A percentile compares a stretch with the other conserved stretches of the same genome.
Evolutionary conservation across 2,329 filamentous ascomycete species (phyloP).

Genomic region (Fusarium luffae): DNA sequence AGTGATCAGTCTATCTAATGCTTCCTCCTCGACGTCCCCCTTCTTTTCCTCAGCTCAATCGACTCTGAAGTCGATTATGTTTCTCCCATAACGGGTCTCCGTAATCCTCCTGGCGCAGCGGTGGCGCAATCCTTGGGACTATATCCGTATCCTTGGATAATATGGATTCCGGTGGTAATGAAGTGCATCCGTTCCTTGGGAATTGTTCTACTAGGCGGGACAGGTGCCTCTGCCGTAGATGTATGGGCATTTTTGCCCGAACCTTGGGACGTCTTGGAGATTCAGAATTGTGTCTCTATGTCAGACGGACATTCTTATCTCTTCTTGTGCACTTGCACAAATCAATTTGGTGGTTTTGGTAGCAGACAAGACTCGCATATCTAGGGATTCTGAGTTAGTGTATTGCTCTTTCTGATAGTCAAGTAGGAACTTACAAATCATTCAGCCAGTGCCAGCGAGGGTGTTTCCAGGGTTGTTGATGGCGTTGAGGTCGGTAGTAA

Average conservation of each 20-base stretch:
- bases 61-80: constrained; percentile 28
- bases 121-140: constrained; percentile 33
- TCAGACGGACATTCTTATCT: constrained; percentile 38
- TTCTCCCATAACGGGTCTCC: constrained; percentile 23
- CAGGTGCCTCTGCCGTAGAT: constrained; percentile 34
- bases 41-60: constrained; percentile 12
- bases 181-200: constrained; percentile 29
- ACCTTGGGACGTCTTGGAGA: constrained; percentile 36
- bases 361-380: constrained; percentile 42
- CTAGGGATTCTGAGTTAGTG: constrained; percentile 24
- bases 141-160: constrained; percentile 28
- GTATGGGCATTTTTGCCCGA: constrained; percentile 32
- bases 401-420: neutral
- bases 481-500: constrained; percentile 51
- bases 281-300: constrained; percentile 39
- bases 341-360: constrained; percentile 30
- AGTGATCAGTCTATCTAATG: constrained; percentile 29
- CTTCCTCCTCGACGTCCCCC: constrained; percentile 18
- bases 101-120: constrained; percentile 30
- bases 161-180: constrained; percentile 37
- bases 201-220: constrained; percentile 30
- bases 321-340: constrained; percentile 42
- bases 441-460: constrained; percentile 49
- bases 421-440: constrained; percentile 37
- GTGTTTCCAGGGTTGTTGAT: constrained; percentile 40